A percentile compares a stretch with the other conserved stretches of the same genome.
phyloP scores from a whole-genome alignment of 495 filamentous ascomycete genomes.

The Penicillium fimorum region DNA sequence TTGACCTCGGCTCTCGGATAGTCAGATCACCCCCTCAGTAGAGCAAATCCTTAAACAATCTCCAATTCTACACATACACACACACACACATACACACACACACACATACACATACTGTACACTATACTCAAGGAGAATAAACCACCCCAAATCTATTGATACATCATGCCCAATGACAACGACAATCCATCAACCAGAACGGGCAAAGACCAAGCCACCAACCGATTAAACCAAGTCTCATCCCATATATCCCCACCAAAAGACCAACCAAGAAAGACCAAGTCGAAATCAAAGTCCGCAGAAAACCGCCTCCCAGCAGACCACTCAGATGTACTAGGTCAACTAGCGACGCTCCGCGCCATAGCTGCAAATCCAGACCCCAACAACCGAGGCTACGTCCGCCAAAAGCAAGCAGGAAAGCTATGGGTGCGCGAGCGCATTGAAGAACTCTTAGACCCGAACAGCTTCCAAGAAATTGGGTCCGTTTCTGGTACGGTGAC shows the following conservation, averaged over 20 bases:
- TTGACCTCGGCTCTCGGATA: constrained; percentile 22
- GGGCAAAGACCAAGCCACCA: constrained; percentile 23
- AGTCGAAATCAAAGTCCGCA: constrained; percentile 20
- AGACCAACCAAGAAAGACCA: constrained; percentile 12
- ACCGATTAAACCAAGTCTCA: constrained; percentile 40
- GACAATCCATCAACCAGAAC: constrained; percentile 15
- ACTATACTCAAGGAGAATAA: neutral
- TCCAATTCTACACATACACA: neutral
- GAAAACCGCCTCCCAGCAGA: constrained; percentile 51
- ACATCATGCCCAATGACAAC: constrained; percentile 22
- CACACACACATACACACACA: neutral
- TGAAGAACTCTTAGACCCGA: constrained; percentile 51
- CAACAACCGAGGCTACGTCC: constrained; percentile 53
- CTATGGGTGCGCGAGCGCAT: constrained; percentile 65
- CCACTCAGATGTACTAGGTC: constrained; percentile 57
- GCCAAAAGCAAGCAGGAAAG: constrained; percentile 62
- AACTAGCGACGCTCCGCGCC: constrained; percentile 47
- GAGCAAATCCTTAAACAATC: neutral
- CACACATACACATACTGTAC: neutral
- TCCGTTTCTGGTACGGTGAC: constrained; percentile 57
- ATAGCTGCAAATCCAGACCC: constrained; percentile 54
- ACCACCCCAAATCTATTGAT: constrained; percentile 3
- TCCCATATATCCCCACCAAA: constrained; percentile 29
- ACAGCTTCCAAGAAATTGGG: constrained; percentile 56
- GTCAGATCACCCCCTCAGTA: constrained; percentile 14